Percentiles rank a stretch among this genome's conserved stretches.
Evolutionary conservation across 129 eudicot species (phyloP).

Genomic region (Flaveria brownii): DNA sequence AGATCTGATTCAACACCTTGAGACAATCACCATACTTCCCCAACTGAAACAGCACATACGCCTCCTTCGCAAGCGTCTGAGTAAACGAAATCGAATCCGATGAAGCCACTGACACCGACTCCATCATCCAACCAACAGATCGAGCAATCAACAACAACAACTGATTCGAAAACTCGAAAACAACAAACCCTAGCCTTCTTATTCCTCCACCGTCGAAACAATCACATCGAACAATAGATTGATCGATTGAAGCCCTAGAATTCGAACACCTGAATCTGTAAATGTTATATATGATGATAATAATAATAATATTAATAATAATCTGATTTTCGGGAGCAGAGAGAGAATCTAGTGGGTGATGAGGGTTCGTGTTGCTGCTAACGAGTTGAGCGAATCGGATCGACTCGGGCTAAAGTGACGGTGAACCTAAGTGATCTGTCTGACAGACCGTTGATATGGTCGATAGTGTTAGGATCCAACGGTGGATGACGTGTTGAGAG

Average conservation of each 20-base stretch:
- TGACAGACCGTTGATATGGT: constrained; percentile 19
- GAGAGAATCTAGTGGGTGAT: constrained; percentile 43
- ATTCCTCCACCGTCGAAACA: constrained; percentile 14
- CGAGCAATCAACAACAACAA: constrained; percentile 15
- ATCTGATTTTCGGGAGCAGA: constrained; percentile 28
- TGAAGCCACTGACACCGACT: constrained; percentile 42
- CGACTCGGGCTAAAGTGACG: constrained; percentile 19
- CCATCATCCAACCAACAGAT: constrained; percentile 53
- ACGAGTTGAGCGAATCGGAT: constrained; percentile 31
- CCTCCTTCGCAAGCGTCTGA: constrained; percentile 72
- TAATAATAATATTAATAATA: too few relatives aligned
- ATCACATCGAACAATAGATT: constrained; percentile 23
- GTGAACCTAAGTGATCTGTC: not conserved
- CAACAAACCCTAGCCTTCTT: constrained; percentile 39
- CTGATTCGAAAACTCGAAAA: constrained; percentile 8
- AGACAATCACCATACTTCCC: constrained; percentile 73
- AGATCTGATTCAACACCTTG: constrained; percentile 61
- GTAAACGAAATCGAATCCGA: constrained; percentile 52
- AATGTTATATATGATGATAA: not conserved
- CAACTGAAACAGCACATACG: constrained; percentile 63
- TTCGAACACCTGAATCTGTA: constrained; percentile 19
- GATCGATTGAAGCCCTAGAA: constrained; percentile 28
- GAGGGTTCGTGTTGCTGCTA: constrained; percentile 25
- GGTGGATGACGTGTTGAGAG: not conserved
- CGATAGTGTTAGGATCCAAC: constrained; percentile 20